Evolutionary conservation across 176 grass and related monocot species (phyloP).

Genomic region (Aegilops speltoides): DNA sequence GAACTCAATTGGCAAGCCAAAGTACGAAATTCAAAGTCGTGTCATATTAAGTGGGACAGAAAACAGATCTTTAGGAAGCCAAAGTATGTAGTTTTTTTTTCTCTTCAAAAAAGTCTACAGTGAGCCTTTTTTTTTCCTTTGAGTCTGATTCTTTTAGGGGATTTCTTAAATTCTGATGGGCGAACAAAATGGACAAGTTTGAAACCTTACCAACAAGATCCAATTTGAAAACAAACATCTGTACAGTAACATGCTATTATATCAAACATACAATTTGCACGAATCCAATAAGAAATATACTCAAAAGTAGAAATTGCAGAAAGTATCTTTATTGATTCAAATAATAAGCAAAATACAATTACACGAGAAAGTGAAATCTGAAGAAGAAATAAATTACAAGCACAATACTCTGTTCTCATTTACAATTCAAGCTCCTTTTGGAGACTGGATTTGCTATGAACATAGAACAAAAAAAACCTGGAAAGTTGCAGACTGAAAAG

Average conservation of each 20-base stretch:
- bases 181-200: neutral
- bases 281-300: neutral
- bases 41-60: neutral
- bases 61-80: no score
- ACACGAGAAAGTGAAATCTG: neutral
- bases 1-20: neutral
- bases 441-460: no score
- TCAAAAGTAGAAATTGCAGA: neutral
- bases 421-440: neutral
- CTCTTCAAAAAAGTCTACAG: neutral
- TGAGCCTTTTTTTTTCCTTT: neutral
- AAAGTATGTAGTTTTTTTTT: no score
- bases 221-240: neutral
- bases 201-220: neutral
- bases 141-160: neutral
- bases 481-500: no score
- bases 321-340: neutral
- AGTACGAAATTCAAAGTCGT: neutral
- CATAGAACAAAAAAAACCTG: no score
- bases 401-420: neutral
- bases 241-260: neutral
- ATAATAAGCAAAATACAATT: neutral
- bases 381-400: conserved; percentile 6
- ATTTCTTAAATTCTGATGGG: neutral
- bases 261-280: neutral